Percentiles rank a stretch among this genome's conserved stretches.
phyloP scores from a whole-genome alignment of 2,329 filamentous ascomycete species.

The Aspergillus aculeatinus region DNA sequence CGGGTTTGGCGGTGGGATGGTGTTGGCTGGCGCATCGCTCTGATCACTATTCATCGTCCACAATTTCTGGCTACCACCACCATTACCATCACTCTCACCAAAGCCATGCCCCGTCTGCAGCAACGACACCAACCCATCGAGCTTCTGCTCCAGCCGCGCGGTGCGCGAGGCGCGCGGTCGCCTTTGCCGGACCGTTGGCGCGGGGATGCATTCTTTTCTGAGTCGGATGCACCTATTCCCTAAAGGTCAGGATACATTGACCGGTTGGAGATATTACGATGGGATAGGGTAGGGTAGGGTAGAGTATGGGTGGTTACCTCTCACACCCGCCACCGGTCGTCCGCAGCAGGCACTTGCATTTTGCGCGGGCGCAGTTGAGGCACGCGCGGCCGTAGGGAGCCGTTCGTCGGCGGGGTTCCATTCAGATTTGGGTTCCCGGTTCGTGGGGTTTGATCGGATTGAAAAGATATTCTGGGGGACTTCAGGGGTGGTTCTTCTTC shows the following conservation, averaged over 20 bases:
- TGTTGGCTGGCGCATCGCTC: too few relatives aligned
- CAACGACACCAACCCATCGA: conserved; percentile 29
- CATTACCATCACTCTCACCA: not conserved
- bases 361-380: conserved; percentile 45
- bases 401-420: conserved; percentile 1
- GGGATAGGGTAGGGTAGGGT: too few relatives aligned
- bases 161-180: conserved; percentile 23
- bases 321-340: conserved; percentile 27
- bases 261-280: too few relatives aligned
- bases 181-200: conserved; percentile 34
- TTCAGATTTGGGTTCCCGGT: not conserved
- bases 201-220: conserved; percentile 43
- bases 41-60: not conserved
- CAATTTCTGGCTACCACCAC: not conserved
- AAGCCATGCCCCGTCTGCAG: conserved; percentile 25
- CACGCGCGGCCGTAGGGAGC: conserved; percentile 43
- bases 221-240: conserved; percentile 43
- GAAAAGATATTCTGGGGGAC: too few relatives aligned
- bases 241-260: too few relatives aligned
- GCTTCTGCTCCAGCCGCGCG: conserved; percentile 30
- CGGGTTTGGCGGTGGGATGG: conserved; percentile 1
- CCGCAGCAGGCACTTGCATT: conserved; percentile 47
- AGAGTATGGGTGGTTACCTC: conserved; percentile 16
- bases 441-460: not conserved
- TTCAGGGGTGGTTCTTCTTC: too few relatives aligned